Evolutionary conservation across 371 early-diverging fungal genomes (phyloP), one percentile per base, ranked within the genome.

Genomic region (Batkoa obscura): DNA sequence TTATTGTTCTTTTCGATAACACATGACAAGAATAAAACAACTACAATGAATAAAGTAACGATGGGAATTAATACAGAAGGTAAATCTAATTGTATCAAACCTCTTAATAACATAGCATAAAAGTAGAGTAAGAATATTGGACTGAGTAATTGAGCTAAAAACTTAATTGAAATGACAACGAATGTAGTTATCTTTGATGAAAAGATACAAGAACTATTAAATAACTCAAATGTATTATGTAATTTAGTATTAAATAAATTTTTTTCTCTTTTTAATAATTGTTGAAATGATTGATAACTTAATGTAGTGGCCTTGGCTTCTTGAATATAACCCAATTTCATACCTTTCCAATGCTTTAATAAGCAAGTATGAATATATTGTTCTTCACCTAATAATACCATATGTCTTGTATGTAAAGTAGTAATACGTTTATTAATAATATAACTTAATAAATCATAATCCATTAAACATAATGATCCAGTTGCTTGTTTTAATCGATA

Each of bases 301-400:
- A 15, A 2, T 2, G 53, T 53, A 17, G 35, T 53, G 39, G 53
- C 53, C 6, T 38, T 23, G 34, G 53, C 53, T 63, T 76, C 80
- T 15, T 97, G 92, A 71, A 98, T 39, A 23, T 53, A 53, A 30
- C 53, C 38, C 34, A 53, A 38, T 8, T 39, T 5, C 53, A 53
- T 23, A 23, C 32, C 34, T 4, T 36, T 36, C 53, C 53, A 99
- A 64, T 94, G 86, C 71, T 98, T 99, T 62, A 99, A 78, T 68
- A 99, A 80, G 17, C 99, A 71, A 1, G 99, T 99, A 1, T 99
- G 98, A 62, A 96, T 66, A 64, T 91, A 94, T 15, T 87, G 84
- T 64, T 88, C 89, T 68, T 88, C 89, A 45, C 89, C 89, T 41
- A 88, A 69, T 31, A 74, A 74, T 62, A 83, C 79, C 69, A 86